Evolutionary conservation across 129 eudicot genomes (phyloP), one percentile per base, ranked within the genome.

Genomic region (Arctium lappa): DNA sequence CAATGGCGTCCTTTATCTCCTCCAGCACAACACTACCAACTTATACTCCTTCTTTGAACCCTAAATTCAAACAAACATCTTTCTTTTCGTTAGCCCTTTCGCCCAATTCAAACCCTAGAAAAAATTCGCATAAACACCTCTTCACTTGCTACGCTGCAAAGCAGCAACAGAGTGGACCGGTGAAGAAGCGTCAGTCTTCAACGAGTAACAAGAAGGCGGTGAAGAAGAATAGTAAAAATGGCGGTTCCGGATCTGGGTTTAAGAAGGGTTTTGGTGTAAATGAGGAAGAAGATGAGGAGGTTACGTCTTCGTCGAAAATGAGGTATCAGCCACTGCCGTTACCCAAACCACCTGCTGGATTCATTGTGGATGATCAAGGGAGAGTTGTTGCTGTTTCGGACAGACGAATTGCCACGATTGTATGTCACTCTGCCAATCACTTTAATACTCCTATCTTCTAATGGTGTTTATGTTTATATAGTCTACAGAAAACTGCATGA

Each of bases 291-390:
- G 83, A 71, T 2, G 88, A 76, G 72, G 85, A 81, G 72, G 53
- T 69, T 16, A 30, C 82, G 2, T 79, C 40, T 29, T 85, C 87
- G 16, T 83, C 88, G 63, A 76, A 77, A 56, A 69, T 27, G 68
- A 78, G 85, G 79, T 85, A 79, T 69, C 90, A 76, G 62, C 81
- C 92, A 18, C 62, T 91, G 85, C 93, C 97, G 22, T 80, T 94
- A 75, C 97, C 98, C 6, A 95, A 95, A 78, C 99, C 99, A 3
- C 99, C 99, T 0, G 99, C 99, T 40, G 99, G 99, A 9, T 95
- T 95, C 77, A 88, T 92, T 73, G 83, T 95, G 74, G 97, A 95
- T 89, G 97, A 89, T 44, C 93, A 91, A 30, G 99, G 97, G 38
- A 90, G 80, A 66, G 97, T 92, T 40, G 86, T 91, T 29, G 84